Base-by-base conservation (phyloP, 2,329 filamentous ascomycete species). In the Paecilomyces formosus region DNA sequence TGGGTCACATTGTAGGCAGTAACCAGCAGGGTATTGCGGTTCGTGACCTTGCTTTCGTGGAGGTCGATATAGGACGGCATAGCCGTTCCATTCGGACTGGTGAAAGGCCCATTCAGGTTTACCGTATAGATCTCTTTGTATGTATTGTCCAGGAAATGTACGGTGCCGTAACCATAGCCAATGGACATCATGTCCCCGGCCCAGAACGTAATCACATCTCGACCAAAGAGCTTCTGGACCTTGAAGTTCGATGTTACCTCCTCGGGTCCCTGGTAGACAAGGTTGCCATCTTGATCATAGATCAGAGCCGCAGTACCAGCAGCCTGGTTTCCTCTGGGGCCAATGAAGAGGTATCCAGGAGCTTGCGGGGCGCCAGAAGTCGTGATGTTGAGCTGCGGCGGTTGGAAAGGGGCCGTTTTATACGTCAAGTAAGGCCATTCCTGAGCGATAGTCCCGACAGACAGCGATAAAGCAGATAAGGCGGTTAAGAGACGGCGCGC, bases 141-240 rank as follows among this genome's bases (percentile, higher is more conserved):
- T 24, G 66, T 72, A 28, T 67, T 64, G 59, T 73, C 70, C 15
- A 73, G 68, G 53, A 73, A 67, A 22, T 71, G 68, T 3, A 70
- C 65, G 2, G 62, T 60, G 22, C 69, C 70, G 56, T 69, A 71
- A 8, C 69, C 69, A 28, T 64, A 70, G 0, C 68, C 69, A 55
- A 70, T 52, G 3, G 63, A 57, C 26, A 63, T 64, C 60, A 68
- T 65, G 21, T 69, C 55, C 0, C 71, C 72, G 22, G 68, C 66
- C 71, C 71, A 75, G 61, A 71, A 75, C 21, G 70, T 74, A 53
- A 76, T 63, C 21, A 74, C 72, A 45, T 70, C 67, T 15, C 66
- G 33, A 13, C 68, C 69, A 56, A 67, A 67, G n/a, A 74, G 63
- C 28, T 63, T 65, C 61, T 75, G 72, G 0, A 72, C 67, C 58